A percentile compares a stretch with the other conserved stretches of the same genome.
phyloP scores from a whole-genome alignment of 176 grass and related monocot species.

The Raddia distichophylla region DNA sequence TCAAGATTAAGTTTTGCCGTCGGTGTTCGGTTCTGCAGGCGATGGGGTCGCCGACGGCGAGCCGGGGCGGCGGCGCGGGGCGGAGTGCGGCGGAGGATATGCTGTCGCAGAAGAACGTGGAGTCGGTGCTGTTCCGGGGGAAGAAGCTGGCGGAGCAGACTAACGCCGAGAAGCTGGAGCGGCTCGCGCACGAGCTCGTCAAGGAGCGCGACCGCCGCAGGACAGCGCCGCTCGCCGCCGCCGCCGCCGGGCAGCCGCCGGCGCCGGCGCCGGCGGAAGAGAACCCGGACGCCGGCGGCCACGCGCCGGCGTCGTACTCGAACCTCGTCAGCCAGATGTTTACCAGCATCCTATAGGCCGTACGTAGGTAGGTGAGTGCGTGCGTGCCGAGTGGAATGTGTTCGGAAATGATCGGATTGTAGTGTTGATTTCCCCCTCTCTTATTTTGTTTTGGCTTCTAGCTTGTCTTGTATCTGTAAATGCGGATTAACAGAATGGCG shows the following conservation, averaged over 20 bases:
- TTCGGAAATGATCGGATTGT: neutral
- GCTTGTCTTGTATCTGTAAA: slow-evolving; percentile 23
- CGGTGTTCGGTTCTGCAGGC: slow-evolving; percentile 43
- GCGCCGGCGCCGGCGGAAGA: neutral
- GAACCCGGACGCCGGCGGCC: neutral
- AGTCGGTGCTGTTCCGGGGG: slow-evolving; percentile 79
- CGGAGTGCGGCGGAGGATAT: slow-evolving; percentile 59
- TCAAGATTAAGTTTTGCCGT: neutral
- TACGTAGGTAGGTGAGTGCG: neutral
- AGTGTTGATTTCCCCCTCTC: neutral
- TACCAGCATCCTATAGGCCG: slow-evolving; percentile 64
- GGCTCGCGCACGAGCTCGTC: slow-evolving; percentile 74
- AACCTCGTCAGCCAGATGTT: slow-evolving; percentile 75
- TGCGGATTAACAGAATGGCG: slow-evolving; percentile 40
- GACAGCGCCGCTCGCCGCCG: slow-evolving; percentile 26
- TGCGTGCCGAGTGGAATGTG: slow-evolving; percentile 7
- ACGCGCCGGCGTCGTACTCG: slow-evolving; percentile 60
- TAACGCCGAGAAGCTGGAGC: slow-evolving; percentile 82
- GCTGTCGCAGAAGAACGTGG: slow-evolving; percentile 76
- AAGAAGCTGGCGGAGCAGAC: slow-evolving; percentile 77
- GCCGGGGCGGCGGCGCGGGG: slow-evolving; percentile 23
- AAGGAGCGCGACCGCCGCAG: slow-evolving; percentile 70
- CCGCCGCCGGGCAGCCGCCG: slow-evolving; percentile 47
- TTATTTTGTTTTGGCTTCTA: neutral
- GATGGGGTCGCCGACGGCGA: slow-evolving; percentile 38